phyloP scores from a whole-genome alignment of 2,329 filamentous ascomycete species.

The Ceratocystis albifundus region DNA sequence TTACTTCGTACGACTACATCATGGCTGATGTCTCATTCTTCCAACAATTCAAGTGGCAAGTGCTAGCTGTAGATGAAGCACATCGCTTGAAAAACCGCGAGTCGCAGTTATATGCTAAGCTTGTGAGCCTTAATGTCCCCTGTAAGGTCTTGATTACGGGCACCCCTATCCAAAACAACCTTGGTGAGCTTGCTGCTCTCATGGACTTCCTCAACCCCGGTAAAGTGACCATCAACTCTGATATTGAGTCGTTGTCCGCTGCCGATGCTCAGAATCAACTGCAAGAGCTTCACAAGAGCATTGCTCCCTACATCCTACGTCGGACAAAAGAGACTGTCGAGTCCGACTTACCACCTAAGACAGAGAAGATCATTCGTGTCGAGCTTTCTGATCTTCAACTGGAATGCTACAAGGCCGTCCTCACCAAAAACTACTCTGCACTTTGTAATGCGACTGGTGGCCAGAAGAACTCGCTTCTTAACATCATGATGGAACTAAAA shows the following conservation, averaged over 20 bases:
- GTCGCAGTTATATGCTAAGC: conserved; percentile 77
- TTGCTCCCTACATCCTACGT: conserved; percentile 88
- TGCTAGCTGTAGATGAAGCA: conserved; percentile 89
- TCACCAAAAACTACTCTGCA: conserved; percentile 91
- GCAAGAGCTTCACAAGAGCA: conserved; percentile 69
- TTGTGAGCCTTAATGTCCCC: conserved; percentile 76
- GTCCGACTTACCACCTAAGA: conserved; percentile 90
- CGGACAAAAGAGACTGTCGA: conserved; percentile 97
- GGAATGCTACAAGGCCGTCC: conserved; percentile 97
- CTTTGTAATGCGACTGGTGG: conserved; percentile 82
- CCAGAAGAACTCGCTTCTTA: conserved; percentile 87
- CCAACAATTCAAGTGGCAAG: conserved; percentile 91
- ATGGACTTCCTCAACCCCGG: conserved; percentile 98
- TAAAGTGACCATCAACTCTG: conserved; percentile 77
- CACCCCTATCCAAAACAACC: conserved; percentile 93
- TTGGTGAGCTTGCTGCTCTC: conserved; percentile 81
- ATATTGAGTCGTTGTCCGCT: conserved; percentile 68
- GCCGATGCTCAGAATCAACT: conserved; percentile 79
- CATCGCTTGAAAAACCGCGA: conserved; percentile 95
- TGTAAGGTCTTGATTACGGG: conserved; percentile 89
- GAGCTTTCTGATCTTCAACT: conserved; percentile 92
- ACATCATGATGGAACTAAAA: conserved; percentile 99
- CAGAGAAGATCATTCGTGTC: conserved; percentile 96
- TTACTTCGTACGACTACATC: conserved; percentile 97
- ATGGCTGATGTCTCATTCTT: conserved; percentile 74